Percentiles rank a stretch among this genome's conserved stretches.
These are phyloP conservation scores for Cladosporium sp. DNA, from an alignment of 2,329 filamentous ascomycete genomes.

Conservation along the genomic window DNA sequence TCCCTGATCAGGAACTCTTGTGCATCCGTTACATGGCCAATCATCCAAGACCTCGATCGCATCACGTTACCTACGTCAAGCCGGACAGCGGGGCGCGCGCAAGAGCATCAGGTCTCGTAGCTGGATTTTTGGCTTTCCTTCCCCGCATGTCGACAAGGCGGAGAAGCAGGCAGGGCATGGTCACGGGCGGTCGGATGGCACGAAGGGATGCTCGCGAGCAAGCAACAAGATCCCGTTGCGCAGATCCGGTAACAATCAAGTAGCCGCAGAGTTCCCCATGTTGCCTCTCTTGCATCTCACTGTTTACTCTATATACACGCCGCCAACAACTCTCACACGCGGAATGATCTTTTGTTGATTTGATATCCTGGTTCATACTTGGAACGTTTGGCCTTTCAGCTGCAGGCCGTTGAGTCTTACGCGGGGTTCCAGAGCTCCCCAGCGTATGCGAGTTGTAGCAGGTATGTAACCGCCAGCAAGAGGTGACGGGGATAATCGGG, in stretches of 20 bases:
- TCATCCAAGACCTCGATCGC: not conserved
- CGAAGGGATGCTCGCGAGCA: too few species aligned
- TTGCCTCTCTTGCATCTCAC: not conserved
- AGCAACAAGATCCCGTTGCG: not conserved
- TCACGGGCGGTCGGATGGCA: constrained; percentile 11
- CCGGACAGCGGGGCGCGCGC: not conserved
- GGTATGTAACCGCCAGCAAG: not conserved
- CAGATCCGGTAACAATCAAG: not conserved
- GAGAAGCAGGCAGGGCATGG: not conserved
- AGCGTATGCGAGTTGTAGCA: constrained; percentile 2
- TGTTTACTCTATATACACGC: not conserved
- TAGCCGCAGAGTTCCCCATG: not conserved
- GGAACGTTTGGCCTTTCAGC: not conserved
- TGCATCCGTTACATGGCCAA: too few species aligned
- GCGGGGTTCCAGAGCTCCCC: constrained; percentile 3
- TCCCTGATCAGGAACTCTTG: too few species aligned
- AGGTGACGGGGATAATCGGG: constrained; percentile 11
- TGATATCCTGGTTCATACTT: too few species aligned
- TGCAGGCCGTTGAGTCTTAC: constrained; percentile 9
- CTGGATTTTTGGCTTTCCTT: not conserved
- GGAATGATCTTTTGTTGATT: not conserved
- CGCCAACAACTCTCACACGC: not conserved
- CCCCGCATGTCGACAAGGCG: constrained; percentile 8
- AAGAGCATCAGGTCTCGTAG: not conserved
- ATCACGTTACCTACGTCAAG: not conserved